These are phyloP conservation scores for Drosera spatulata DNA, from an alignment of 179 eudicot species.

Conservation along the genomic window DNA sequence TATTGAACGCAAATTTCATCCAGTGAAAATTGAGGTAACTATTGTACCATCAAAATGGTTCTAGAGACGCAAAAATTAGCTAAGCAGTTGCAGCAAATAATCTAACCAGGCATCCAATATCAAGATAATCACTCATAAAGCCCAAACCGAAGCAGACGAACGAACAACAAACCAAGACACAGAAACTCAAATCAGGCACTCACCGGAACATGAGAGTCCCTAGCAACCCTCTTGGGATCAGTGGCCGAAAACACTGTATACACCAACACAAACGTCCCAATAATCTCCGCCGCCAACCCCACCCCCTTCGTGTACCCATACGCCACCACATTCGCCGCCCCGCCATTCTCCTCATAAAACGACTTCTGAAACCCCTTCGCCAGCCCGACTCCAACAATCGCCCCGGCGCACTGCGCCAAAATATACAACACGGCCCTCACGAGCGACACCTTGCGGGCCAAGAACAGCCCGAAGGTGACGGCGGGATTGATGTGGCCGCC, in stretches of 20 bases:
- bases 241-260: constrained; percentile 22
- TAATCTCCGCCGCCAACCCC: constrained; percentile 21
- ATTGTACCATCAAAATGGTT: too few relatives aligned
- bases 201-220: constrained; percentile 22
- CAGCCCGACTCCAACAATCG: constrained; percentile 15
- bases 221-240: constrained; percentile 16
- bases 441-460: constrained; percentile 10
- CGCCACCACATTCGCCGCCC: constrained; percentile 12
- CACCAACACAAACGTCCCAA: constrained; percentile 15
- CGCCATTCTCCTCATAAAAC: constrained; percentile 8
- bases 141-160: too few relatives aligned
- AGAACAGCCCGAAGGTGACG: constrained; percentile 12
- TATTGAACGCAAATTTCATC: too few relatives aligned
- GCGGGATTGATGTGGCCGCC: constrained; percentile 18
- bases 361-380: constrained; percentile 10
- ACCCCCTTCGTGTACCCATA: constrained; percentile 12
- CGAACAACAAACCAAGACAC: too few relatives aligned
- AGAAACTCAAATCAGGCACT: not conserved
- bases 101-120: too few relatives aligned
- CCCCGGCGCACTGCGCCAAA: constrained; percentile 16
- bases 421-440: constrained; percentile 14
- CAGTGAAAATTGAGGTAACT: too few relatives aligned
- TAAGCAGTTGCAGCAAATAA: too few relatives aligned
- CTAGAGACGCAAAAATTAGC: too few relatives aligned
- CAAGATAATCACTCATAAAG: not conserved